phyloP scores from a whole-genome alignment of 352 stramenopile genomes.

The Aphanomyces invadans region DNA sequence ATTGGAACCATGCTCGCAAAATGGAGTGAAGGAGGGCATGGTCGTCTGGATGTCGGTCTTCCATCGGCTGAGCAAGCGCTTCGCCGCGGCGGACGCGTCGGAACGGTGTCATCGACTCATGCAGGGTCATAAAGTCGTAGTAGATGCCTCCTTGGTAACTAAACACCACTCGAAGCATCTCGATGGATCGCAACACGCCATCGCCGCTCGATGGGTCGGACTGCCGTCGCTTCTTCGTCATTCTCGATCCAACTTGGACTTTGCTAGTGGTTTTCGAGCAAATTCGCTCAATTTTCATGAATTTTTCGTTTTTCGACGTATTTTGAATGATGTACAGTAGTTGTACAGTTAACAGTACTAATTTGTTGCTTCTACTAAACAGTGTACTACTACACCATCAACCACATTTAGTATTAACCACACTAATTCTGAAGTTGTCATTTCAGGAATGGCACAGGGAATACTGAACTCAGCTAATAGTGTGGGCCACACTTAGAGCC shows the following conservation, averaged over 20 bases:
- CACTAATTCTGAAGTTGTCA: too few relatives aligned
- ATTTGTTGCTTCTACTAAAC: too few relatives aligned
- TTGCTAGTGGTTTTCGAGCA: too few relatives aligned
- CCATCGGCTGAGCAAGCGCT: background rate
- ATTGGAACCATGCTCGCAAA: background rate
- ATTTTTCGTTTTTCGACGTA: too few relatives aligned
- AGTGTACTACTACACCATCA: too few relatives aligned
- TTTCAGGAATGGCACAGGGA: too few relatives aligned
- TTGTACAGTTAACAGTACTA: too few relatives aligned
- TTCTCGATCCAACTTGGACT: background rate
- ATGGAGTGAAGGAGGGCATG: background rate
- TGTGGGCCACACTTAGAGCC: background rate
- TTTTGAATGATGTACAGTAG: too few relatives aligned
- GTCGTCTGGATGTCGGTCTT: background rate
- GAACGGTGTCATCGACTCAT: background rate
- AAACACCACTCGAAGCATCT: constrained; percentile 1
- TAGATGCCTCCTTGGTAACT: constrained; percentile 11
- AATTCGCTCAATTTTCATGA: too few relatives aligned
- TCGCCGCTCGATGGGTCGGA: background rate
- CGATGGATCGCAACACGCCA: background rate
- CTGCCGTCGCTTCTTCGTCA: background rate
- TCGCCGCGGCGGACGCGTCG: background rate
- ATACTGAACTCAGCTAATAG: too few relatives aligned
- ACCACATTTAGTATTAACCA: too few relatives aligned
- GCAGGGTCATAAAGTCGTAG: background rate